Evolutionary conservation across 169 alveolate genomes (phyloP).

Genomic region (Fabrea salina): DNA sequence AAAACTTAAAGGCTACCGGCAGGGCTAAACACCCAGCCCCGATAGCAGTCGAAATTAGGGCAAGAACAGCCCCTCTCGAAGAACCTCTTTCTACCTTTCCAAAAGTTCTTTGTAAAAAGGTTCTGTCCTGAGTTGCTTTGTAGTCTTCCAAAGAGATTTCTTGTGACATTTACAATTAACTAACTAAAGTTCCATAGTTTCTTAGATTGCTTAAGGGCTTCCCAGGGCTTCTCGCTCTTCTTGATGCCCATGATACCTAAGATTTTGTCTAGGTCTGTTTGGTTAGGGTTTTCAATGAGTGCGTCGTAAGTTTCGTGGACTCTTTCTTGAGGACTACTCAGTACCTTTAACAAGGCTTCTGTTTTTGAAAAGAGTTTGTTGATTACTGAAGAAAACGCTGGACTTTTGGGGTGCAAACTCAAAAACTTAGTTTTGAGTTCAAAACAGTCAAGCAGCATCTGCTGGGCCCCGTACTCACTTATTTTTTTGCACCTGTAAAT

Average conservation of each 20-base stretch:
- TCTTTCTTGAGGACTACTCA: slow-evolving; percentile 27
- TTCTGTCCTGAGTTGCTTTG: no score
- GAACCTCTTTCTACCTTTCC: slow-evolving; percentile 23
- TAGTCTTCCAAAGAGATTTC: no score
- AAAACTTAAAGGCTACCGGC: slow-evolving; percentile 13
- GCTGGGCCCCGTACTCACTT: slow-evolving; percentile 29
- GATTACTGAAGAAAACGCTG: slow-evolving; percentile 12
- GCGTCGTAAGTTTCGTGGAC: slow-evolving; percentile 31
- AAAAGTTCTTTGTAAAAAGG: slow-evolving; percentile 9
- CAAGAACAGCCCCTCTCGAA: slow-evolving; percentile 22
- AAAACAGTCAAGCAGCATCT: slow-evolving; percentile 19
- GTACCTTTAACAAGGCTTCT: slow-evolving; percentile 38
- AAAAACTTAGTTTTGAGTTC: slow-evolving; percentile 18
- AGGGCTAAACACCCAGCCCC: slow-evolving; percentile 34
- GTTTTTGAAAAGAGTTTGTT: slow-evolving; percentile 28
- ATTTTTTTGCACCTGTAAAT: slow-evolving; percentile 41
- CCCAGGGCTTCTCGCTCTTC: not conserved
- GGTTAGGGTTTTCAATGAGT: slow-evolving; percentile 30
- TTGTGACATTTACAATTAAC: no score
- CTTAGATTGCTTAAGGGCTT: not conserved
- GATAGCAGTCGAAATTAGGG: slow-evolving; percentile 17
- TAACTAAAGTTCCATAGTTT: not conserved
- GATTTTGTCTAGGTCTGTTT: slow-evolving; percentile 40
- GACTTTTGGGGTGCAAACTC: slow-evolving; percentile 7
- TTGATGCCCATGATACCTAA: slow-evolving; percentile 33